Conservation (phyloP, 768 basidiomycete species). For the Dentipellis sp. region DNA sequence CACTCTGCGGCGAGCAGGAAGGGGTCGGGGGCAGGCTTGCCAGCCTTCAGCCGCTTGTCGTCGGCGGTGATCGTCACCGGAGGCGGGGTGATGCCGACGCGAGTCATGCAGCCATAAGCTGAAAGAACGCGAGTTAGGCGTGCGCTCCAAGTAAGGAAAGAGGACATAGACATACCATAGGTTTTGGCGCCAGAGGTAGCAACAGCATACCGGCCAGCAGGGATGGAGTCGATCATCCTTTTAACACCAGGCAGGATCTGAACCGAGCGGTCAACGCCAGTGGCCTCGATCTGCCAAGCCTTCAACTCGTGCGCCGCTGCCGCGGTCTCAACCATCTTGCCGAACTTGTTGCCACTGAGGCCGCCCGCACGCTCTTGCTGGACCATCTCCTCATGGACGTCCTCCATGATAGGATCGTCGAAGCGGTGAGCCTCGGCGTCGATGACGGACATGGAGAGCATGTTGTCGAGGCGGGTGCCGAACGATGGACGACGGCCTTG, state of each 20-base stretch:
- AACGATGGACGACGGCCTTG: not conserved
- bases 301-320: conserved; percentile 23
- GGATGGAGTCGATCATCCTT: conserved; percentile 55
- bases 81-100: conserved; percentile 61
- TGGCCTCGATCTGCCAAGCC: conserved; percentile 50
- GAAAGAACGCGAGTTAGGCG: not conserved
- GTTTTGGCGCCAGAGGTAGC: conserved; percentile 69
- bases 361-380: not conserved
- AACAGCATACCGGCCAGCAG: conserved; percentile 59
- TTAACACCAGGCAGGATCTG: conserved; percentile 64
- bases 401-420: not conserved
- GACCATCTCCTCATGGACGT: conserved; percentile 12
- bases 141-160: not conserved
- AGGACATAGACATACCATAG: conserved; percentile 34
- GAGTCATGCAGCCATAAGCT: conserved; percentile 62
- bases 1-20: conserved; percentile 54
- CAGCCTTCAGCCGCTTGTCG: conserved; percentile 60
- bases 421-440: not conserved
- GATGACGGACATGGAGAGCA: not conserved
- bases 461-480: not conserved
- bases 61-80: conserved; percentile 68
- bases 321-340: too few relatives aligned
- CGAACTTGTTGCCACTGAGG: not conserved
- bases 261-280: conserved; percentile 50
- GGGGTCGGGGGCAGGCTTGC: conserved; percentile 54